Base-by-base conservation (phyloP, 345 rosid species). In the Linum trigynum region DNA sequence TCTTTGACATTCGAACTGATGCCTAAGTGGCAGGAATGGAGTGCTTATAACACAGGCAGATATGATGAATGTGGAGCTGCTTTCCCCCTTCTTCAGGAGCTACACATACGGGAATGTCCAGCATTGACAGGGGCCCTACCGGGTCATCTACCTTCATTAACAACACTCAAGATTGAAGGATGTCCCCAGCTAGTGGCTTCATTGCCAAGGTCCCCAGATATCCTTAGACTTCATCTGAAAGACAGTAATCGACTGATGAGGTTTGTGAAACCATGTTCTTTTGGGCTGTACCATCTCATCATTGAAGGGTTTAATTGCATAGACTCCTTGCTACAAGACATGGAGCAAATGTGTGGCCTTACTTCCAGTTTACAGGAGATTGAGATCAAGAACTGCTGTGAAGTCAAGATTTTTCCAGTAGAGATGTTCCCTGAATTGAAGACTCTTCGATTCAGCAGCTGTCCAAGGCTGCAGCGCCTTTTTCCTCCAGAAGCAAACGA, bases 181-280 rank as follows among this genome's bases (percentile, higher is more conserved):
- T 62, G 51, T 39, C 41, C 37, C n/a, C 63, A 60, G 41, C 63
- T 60, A 32, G 41, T 60, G 40, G 63, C 63, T 38, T 5, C 40
- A 60, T 5, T 38, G 11, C 63, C 63, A 38, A 35, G 63, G 7
- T 14, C 38, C 38, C 63, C 3, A 60, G 43, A 41, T n/a, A 32
- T 35, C 41, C 9, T 5, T 5, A 35, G 16, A 2, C 8, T 57
- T 9, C 36, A 57, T 16, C n/a, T 16, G 1, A 32, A 9, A 32
- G 60, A 16, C 7, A 16, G n/a, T 15, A 6, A 57, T n/a, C 37
- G 60, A 0, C 10, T 6, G 3, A 32, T 57, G 60, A 9, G 60
- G 35, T 9, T 57, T 3, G 16, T 14, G 10, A 32, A 3, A 37
- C 23, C 3, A n/a, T n/a, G 8, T 23, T 5, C 38, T 17, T 11